Evolutionary conservation across 345 rosid species (phyloP).

Genomic region (Arabis alpina): DNA sequence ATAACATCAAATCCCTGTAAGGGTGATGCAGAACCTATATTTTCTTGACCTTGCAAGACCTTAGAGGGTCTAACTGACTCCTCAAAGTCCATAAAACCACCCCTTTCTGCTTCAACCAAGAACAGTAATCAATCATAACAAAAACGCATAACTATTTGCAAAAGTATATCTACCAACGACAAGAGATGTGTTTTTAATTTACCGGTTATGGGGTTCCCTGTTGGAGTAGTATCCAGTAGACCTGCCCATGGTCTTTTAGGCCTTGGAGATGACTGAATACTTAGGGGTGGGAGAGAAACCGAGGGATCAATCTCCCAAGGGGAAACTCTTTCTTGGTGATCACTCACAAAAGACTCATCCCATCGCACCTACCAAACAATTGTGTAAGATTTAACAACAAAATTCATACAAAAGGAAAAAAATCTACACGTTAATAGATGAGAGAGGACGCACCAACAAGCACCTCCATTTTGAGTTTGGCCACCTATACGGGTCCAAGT

Average conservation of each 20-base stretch:
- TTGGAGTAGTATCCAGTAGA: constrained; percentile 56
- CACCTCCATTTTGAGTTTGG: constrained; percentile 95
- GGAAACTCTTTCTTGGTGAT: constrained; percentile 76
- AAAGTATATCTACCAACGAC: constrained; percentile 5
- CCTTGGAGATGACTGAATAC: constrained; percentile 79
- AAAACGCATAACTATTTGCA: constrained; percentile 8
- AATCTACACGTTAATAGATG: not conserved
- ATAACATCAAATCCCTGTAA: constrained; percentile 60
- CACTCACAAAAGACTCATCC: constrained; percentile 67
- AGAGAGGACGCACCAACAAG: constrained; percentile 61
- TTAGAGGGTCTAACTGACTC: constrained; percentile 87
- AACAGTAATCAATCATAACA: constrained; percentile 22
- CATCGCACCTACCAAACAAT: constrained; percentile 68
- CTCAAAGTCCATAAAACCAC: constrained; percentile 79
- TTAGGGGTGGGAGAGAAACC: constrained; percentile 69
- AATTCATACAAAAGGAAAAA: not conserved
- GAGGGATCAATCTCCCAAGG: constrained; percentile 94
- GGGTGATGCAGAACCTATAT: constrained; percentile 72
- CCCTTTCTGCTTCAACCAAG: constrained; percentile 52
- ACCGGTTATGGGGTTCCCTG: constrained; percentile 62
- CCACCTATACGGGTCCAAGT: constrained; percentile 84
- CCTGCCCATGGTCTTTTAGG: constrained; percentile 73
- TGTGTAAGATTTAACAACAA: not conserved
- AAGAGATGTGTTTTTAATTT: constrained; percentile 20
- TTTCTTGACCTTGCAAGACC: constrained; percentile 99